phyloP scores from a whole-genome alignment of 352 stramenopile genomes.

The Globisporangium abappressorium region DNA sequence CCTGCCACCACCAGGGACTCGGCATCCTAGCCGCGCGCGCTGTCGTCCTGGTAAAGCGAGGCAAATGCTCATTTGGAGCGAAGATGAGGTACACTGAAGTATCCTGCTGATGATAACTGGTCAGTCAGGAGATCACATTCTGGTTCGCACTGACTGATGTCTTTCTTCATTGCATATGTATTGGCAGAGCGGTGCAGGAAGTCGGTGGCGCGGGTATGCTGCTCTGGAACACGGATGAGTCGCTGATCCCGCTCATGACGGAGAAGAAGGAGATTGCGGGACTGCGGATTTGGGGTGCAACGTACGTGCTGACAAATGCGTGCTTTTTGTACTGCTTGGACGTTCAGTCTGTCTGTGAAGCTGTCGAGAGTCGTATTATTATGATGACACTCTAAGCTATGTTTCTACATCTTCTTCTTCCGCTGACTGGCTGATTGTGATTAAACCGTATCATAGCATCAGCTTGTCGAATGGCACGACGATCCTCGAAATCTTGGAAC shows the following conservation, averaged over 20 bases:
- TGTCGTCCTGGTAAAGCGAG: constrained; percentile 67
- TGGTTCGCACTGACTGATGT: not conserved
- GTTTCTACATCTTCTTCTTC: constrained; percentile 9
- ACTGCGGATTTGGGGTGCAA: constrained; percentile 59
- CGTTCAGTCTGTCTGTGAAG: not conserved
- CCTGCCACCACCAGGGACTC: constrained; percentile 64
- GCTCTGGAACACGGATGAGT: constrained; percentile 62
- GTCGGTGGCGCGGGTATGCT: constrained; percentile 59
- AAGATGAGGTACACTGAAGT: constrained; percentile 48
- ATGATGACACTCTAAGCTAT: not conserved
- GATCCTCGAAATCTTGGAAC: constrained; percentile 39
- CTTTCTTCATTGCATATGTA: not conserved
- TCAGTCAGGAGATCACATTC: no score
- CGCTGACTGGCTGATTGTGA: constrained; percentile 16
- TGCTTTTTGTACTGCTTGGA: not conserved
- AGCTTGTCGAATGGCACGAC: constrained; percentile 36
- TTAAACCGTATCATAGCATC: constrained; percentile 28
- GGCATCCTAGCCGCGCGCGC: constrained; percentile 50
- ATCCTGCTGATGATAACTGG: no score
- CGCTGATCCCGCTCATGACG: constrained; percentile 60
- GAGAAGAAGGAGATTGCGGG: constrained; percentile 50
- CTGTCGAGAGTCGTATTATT: not conserved
- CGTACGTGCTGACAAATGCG: constrained; percentile 27
- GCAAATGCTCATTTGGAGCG: constrained; percentile 56
- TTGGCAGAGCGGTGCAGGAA: constrained; percentile 39